phyloP scores from a whole-genome alignment of 2,329 filamentous ascomycete species.

The Alternaria sp. region DNA sequence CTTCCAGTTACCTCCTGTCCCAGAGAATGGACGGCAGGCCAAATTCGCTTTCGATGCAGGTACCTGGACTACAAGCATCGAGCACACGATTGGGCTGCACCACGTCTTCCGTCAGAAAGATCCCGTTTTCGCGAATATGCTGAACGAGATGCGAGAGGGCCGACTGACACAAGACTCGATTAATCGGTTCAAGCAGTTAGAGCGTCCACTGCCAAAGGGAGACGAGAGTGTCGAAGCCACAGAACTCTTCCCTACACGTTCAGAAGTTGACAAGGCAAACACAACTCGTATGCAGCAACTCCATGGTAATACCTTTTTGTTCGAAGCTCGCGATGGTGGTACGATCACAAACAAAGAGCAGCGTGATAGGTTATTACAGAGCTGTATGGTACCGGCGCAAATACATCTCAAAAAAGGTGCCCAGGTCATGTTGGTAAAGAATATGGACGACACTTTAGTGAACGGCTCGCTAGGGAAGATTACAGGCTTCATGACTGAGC shows the following conservation, averaged over 20 bases:
- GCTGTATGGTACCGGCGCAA: conserved; percentile 89
- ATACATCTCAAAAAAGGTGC: conserved; percentile 89
- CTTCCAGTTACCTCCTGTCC: conserved; percentile 95
- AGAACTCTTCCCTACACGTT: conserved; percentile 90
- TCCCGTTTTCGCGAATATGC: conserved; percentile 87
- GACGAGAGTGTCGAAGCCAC: conserved; percentile 85
- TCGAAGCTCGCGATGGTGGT: conserved; percentile 78
- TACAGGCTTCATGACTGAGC: conserved; percentile 78
- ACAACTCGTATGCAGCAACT: conserved; percentile 75
- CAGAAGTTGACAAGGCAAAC: conserved; percentile 91
- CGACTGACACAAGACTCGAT: conserved; percentile 80
- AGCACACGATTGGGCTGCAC: conserved; percentile 94
- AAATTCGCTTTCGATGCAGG: conserved; percentile 94
- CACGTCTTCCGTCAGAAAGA: conserved; percentile 98
- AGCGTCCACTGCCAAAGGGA: conserved; percentile 67
- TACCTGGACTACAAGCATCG: conserved; percentile 91
- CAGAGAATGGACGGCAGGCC: conserved; percentile 74
- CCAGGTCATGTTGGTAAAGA: conserved; percentile 99
- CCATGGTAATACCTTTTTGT: conserved; percentile 72
- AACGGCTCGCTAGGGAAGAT: conserved; percentile 94
- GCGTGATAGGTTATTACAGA: conserved; percentile 80
- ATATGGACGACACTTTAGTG: conserved; percentile 91
- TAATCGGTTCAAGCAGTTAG: conserved; percentile 76
- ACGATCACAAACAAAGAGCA: conserved; percentile 69
- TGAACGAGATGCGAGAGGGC: conserved; percentile 97